Evolutionary conservation across 768 basidiomycete species (phyloP), one percentile per base, ranked within the genome.

Genomic region (Rhodotorula graminis): DNA sequence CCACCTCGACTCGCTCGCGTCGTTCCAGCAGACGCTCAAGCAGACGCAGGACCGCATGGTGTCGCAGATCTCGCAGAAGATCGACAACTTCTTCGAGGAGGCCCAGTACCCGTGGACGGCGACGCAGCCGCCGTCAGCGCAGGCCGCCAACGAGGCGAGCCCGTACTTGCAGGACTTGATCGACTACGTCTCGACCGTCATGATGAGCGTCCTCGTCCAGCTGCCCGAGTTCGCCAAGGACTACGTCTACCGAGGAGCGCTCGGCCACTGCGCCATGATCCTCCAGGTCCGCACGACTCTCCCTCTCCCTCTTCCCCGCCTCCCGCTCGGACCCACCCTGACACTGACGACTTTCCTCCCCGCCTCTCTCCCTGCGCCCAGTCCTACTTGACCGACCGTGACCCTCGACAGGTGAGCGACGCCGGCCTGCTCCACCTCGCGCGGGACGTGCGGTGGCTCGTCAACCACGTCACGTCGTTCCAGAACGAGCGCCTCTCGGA

Each of bases 61-160:
- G 27, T 84, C 85, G 19, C 85, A 95, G 57, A 94, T 98, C 78
- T 86, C 88, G 15, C 90, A 90, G 31, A 98, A 99, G 80, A 87
- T 98, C 14, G 91, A 95, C 78, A 91, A 93, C 77, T 95, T 95
- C 83, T 95, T 96, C 80, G 96, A 92, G 71, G 84, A 95, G 56
- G 90, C 94, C 9, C 92, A 95, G 81, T 97, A 97, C 80, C 88
- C 94, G 77, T 98, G 93, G 93, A 90, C 89, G 49, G 90, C 83
- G 0, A 29, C 72, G 6, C 55, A 73, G 31, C 73, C 92, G 16
- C 83, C 84, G 47, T 80, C 83, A 19, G 86, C 76, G 1, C 71
- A 73, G 5, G 29, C 27, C 15, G 57, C 52, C 9, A 31, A 19
- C 57, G 87, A 87, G 49, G 92, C 94, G 57, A 94, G 92, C 85